phyloP scores from a whole-genome alignment of 441 rosid genomes.

The Theobroma grandiflorum region DNA sequence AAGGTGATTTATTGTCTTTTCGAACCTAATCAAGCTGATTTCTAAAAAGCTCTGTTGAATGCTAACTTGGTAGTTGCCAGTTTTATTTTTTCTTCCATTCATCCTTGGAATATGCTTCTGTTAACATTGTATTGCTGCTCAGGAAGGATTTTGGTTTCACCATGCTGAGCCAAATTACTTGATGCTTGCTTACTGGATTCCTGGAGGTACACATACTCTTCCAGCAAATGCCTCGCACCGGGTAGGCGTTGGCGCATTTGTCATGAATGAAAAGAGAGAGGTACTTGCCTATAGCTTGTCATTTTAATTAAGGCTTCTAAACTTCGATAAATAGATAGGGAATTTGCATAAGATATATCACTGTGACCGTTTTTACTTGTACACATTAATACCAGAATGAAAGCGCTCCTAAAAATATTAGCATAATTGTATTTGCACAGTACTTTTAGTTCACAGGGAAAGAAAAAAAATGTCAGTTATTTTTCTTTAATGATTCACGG shows the following conservation, averaged over 20 bases:
- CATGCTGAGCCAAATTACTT: constrained; percentile 84
- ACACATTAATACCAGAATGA: neutral
- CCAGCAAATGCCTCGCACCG: constrained; percentile 90
- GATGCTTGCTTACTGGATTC: constrained; percentile 93
- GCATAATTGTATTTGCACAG: neutral
- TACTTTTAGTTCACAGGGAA: neutral
- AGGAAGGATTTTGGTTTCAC: constrained; percentile 95
- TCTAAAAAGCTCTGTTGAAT: neutral
- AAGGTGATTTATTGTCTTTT: constrained; percentile 43
- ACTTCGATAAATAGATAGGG: neutral
- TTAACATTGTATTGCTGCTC: constrained; percentile 29
- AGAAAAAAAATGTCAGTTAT: neutral
- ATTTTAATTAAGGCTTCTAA: neutral
- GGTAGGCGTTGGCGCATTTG: constrained; percentile 79
- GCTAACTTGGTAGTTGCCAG: neutral
- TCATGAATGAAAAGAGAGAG: constrained; percentile 80
- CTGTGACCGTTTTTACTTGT: neutral
- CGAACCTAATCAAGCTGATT: neutral
- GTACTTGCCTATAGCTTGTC: constrained; percentile 38
- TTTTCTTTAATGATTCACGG: neutral
- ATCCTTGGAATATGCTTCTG: neutral
- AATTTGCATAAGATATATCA: neutral
- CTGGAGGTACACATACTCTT: constrained; percentile 60
- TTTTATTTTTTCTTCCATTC: constrained; percentile 22
- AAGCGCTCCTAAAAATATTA: neutral